A percentile compares a stretch with the other conserved stretches of the same genome.
These are phyloP conservation scores for Colletotrichum siamense DNA, from an alignment of 2,329 filamentous ascomycete species.

Conservation along the genomic window DNA sequence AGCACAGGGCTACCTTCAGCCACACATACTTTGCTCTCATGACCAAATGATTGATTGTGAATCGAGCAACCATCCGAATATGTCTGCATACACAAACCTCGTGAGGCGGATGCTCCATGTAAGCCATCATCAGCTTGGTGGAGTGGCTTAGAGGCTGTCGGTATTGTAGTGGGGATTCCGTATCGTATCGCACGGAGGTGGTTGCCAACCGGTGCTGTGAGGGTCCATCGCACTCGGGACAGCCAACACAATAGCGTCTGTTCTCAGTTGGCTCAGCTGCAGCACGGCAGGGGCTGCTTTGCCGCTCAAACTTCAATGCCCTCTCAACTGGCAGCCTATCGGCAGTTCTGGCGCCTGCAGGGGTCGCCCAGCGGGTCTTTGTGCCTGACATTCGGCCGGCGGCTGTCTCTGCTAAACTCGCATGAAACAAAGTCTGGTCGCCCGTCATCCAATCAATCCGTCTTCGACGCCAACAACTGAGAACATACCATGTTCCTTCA, in stretches of 20 bases:
- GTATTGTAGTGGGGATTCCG: neutral
- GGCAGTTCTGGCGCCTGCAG: conserved; percentile 10
- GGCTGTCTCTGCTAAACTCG: conserved; percentile 20
- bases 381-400: conserved; percentile 16
- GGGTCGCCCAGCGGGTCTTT: conserved; percentile 1
- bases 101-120: neutral
- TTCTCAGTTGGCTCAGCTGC: neutral
- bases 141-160: neutral
- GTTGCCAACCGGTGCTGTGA: neutral
- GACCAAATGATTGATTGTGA: neutral
- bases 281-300: conserved; percentile 8
- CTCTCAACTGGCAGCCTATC: conserved; percentile 6
- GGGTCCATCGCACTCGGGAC: neutral
- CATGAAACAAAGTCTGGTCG: conserved; percentile 14
- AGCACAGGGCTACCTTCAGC: neutral
- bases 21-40: neutral
- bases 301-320: conserved; percentile 13
- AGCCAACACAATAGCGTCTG: neutral
- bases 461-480: conserved; percentile 7
- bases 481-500: conserved; percentile 9
- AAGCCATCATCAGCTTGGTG: neutral
- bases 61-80: neutral
- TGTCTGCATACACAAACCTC: neutral
- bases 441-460: conserved; percentile 16
- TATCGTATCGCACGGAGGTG: neutral